A percentile compares a stretch with the other conserved stretches of the same genome.
Evolutionary conservation across 2,329 filamentous ascomycete species (phyloP).

Genomic region (Botrytis galanthina): DNA sequence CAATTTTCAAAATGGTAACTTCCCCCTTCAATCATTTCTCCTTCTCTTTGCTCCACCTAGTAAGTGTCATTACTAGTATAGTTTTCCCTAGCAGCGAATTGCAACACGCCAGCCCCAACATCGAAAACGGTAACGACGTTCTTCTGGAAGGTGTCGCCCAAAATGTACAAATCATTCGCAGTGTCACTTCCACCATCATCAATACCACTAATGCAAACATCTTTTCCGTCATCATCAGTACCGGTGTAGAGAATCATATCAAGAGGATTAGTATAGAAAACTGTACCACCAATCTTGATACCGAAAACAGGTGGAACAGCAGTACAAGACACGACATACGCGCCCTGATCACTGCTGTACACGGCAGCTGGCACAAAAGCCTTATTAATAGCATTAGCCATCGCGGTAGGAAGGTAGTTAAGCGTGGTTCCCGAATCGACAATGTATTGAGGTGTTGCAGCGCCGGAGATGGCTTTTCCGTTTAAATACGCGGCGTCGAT

Average conservation of each 20-base stretch:
- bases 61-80: slow-evolving; percentile 26
- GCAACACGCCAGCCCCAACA: slow-evolving; percentile 46
- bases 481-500: slow-evolving; percentile 22
- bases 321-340: slow-evolving; percentile 44
- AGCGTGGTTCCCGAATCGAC: slow-evolving; percentile 46
- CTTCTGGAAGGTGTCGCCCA: slow-evolving; percentile 50
- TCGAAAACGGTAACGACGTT: slow-evolving; percentile 52
- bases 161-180: slow-evolving; percentile 38
- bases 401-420: slow-evolving; percentile 42
- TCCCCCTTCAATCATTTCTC: not conserved
- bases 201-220: slow-evolving; percentile 39
- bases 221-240: slow-evolving; percentile 26
- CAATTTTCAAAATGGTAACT: not conserved
- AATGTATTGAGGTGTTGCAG: slow-evolving; percentile 25
- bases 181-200: slow-evolving; percentile 37
- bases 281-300: slow-evolving; percentile 42
- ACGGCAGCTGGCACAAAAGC: slow-evolving; percentile 45
- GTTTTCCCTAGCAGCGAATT: slow-evolving; percentile 43
- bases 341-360: slow-evolving; percentile 35
- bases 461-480: slow-evolving; percentile 11
- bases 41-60: not conserved
- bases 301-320: slow-evolving; percentile 44
- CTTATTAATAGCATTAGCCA: slow-evolving; percentile 42
- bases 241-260: slow-evolving; percentile 36
- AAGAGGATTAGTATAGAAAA: slow-evolving; percentile 36